Percentiles rank a stretch among this genome's conserved stretches.
Evolutionary conservation across 768 basidiomycete species (phyloP).

Genomic region (Boletus rex-veris): DNA sequence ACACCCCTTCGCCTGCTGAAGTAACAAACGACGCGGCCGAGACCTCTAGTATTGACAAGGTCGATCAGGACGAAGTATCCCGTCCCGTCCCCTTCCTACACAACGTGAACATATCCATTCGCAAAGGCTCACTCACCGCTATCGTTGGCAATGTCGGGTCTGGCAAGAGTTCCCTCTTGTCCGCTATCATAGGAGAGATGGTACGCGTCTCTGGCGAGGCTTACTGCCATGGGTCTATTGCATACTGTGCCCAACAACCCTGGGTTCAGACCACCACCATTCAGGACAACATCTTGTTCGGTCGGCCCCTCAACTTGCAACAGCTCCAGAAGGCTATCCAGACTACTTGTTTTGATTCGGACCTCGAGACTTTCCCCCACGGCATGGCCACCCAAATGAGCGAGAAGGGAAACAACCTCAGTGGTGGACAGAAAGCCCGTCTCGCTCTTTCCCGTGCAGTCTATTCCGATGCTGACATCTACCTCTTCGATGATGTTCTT

Average conservation of each 20-base stretch:
- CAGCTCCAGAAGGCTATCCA: conserved; percentile 27
- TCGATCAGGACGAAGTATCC: conserved; percentile 5
- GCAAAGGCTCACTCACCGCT: conserved; percentile 23
- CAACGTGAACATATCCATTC: conserved; percentile 21
- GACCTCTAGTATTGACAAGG: conserved; percentile 5
- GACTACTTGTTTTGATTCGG: conserved; percentile 28
- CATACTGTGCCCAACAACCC: conserved; percentile 33
- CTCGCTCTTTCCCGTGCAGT: conserved; percentile 45
- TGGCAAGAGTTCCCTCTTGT: conserved; percentile 29
- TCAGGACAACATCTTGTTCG: conserved; percentile 32
- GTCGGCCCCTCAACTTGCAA: conserved; percentile 25
- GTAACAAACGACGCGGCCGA: conserved; percentile 2
- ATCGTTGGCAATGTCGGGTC: conserved; percentile 28
- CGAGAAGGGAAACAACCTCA: conserved; percentile 43
- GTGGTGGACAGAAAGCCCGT: conserved; percentile 50
- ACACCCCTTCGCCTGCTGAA: not conserved
- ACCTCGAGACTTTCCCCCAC: conserved; percentile 27
- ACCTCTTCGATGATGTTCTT: conserved; percentile 47
- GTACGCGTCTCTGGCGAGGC: conserved; percentile 24
- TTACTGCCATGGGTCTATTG: conserved; percentile 23
- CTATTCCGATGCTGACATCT: conserved; percentile 40
- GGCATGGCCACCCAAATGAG: conserved; percentile 43
- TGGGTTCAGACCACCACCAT: conserved; percentile 31
- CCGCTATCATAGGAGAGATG: conserved; percentile 32
- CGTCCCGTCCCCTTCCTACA: conserved; percentile 17